Evolutionary conservation across 202 grass and related monocot genomes (phyloP).

Genomic region (Dendrocalamus latiflorus): DNA sequence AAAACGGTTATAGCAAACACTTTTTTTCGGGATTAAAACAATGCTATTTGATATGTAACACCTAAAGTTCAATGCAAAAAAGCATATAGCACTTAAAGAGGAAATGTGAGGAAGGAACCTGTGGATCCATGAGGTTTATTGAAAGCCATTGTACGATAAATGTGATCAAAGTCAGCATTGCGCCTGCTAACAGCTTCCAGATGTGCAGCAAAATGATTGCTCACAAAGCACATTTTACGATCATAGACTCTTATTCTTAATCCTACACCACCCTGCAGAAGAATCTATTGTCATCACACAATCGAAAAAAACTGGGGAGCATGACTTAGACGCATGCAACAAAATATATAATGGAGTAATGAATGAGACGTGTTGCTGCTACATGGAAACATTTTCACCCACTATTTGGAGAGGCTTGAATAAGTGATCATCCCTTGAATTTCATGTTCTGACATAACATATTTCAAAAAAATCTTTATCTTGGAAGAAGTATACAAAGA

Average conservation of each 20-base stretch:
- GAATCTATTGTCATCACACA: slow-evolving; percentile 31
- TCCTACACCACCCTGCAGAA: slow-evolving; percentile 90
- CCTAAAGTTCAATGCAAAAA: neutral
- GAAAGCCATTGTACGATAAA: slow-evolving; percentile 89
- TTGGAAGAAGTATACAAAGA: neutral
- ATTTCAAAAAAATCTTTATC: neutral
- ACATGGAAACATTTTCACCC: too few relatives aligned
- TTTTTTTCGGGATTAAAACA: neutral
- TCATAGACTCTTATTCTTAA: slow-evolving; percentile 98
- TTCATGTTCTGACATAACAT: slow-evolving; percentile 10
- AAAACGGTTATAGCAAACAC: slow-evolving; percentile 16
- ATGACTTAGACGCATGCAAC: slow-evolving; percentile 13
- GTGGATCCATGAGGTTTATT: slow-evolving; percentile 89
- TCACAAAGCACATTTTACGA: slow-evolving; percentile 88
- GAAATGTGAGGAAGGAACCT: slow-evolving; percentile 43
- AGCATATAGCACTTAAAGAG: slow-evolving; percentile 1
- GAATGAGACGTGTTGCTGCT: neutral
- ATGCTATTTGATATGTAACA: neutral
- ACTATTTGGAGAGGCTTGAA: too few relatives aligned
- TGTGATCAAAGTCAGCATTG: slow-evolving; percentile 93
- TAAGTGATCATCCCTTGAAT: slow-evolving; percentile 15
- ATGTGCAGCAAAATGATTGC: slow-evolving; percentile 98
- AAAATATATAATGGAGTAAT: neutral
- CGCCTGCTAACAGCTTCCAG: slow-evolving; percentile 77
- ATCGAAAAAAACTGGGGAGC: slow-evolving; percentile 8